These are phyloP conservation scores for Pseudomassariella vexata DNA, from an alignment of 2,329 filamentous ascomycete species.

Conservation along the genomic window DNA sequence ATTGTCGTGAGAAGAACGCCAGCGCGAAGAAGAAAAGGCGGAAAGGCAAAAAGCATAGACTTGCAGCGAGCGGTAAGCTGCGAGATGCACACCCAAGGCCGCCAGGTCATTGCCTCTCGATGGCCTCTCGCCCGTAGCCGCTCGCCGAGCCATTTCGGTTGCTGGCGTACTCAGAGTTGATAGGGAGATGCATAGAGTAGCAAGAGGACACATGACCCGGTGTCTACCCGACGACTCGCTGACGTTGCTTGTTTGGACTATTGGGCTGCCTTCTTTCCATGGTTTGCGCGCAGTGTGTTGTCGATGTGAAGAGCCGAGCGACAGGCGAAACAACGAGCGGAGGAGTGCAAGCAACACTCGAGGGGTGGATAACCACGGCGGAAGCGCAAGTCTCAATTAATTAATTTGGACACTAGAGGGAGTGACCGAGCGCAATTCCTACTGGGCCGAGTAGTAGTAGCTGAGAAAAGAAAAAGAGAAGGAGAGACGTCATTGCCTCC, in stretches of 20 bases:
- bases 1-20: constrained; percentile 1
- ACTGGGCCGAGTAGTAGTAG: too few relatives aligned
- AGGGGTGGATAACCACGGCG: not conserved
- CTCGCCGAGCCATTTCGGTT: constrained; percentile 1
- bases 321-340: constrained; percentile 3
- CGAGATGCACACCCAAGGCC: constrained; percentile 2
- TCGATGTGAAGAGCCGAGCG: constrained; percentile 2
- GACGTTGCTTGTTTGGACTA: constrained; percentile 1
- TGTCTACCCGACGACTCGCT: not conserved
- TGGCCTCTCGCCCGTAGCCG: too few relatives aligned
- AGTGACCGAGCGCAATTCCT: not conserved
- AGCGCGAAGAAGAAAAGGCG: not conserved
- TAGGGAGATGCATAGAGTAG: constrained; percentile 1
- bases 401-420: not conserved
- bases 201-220: not conserved
- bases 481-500: too few relatives aligned
- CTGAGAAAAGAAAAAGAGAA: too few relatives aligned
- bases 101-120: too few relatives aligned
- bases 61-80: too few relatives aligned
- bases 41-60: constrained; percentile 1
- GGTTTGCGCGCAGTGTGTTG: constrained; percentile 1
- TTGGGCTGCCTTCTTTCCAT: not conserved
- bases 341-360: too few relatives aligned
- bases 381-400: not conserved
- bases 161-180: not conserved